These are phyloP conservation scores for Pyrenophora teres DNA, from an alignment of 2,329 filamentous ascomycete species.

Conservation along the genomic window DNA sequence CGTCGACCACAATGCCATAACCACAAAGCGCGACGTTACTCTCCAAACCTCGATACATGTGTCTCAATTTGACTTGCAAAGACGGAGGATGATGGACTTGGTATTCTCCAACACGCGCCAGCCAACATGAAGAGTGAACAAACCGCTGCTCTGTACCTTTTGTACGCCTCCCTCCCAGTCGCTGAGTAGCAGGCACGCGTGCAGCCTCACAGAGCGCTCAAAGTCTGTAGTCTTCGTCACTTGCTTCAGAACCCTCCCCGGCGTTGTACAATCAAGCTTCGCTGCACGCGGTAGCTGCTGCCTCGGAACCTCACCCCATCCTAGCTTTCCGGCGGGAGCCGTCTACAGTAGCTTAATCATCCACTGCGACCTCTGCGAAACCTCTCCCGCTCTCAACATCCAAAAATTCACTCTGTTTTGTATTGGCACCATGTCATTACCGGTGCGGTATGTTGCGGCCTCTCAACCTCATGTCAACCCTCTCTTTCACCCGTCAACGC, in stretches of 20 bases:
- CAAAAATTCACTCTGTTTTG: not conserved
- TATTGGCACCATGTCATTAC: conserved; percentile 31
- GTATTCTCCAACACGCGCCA: not conserved
- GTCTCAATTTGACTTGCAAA: not conserved
- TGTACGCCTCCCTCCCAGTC: not conserved
- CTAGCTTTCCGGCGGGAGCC: not conserved
- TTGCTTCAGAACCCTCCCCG: too few relatives aligned
- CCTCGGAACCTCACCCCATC: not conserved
- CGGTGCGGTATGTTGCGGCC: conserved; percentile 30
- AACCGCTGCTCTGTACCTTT: not conserved
- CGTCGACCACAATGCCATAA: not conserved
- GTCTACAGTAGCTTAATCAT: not conserved
- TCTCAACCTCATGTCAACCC: not conserved
- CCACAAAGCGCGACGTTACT: not conserved
- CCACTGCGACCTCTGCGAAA: not conserved
- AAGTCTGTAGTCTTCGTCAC: too few relatives aligned
- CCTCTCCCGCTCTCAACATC: not conserved
- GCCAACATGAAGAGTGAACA: conserved; percentile 2
- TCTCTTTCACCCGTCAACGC: too few relatives aligned
- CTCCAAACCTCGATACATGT: not conserved
- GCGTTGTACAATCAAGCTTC: not conserved
- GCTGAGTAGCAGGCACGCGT: not conserved
- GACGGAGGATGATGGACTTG: too few relatives aligned
- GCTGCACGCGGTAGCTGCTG: not conserved
- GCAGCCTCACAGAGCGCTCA: not conserved